Evolutionary conservation across 2,329 filamentous ascomycete species (phyloP).

Genomic region (Arthroderma sp.): DNA sequence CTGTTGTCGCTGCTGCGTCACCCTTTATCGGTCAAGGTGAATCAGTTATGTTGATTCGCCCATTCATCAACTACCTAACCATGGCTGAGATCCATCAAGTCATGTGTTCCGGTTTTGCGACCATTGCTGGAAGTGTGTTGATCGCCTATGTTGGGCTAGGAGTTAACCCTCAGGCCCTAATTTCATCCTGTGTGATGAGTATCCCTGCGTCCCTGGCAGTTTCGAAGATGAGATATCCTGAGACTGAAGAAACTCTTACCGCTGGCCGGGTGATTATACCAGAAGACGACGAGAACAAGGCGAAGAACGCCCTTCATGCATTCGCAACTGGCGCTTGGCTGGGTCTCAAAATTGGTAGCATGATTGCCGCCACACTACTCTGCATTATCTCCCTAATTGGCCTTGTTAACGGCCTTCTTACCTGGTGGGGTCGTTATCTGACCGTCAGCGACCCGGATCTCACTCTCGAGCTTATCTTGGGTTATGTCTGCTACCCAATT

Average conservation of each 20-base stretch:
- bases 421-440: conserved; percentile 73
- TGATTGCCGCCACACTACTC: conserved; percentile 67
- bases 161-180: conserved; percentile 69
- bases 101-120: conserved; percentile 86
- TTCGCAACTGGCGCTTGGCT: conserved; percentile 78
- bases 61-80: conserved; percentile 76
- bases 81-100: conserved; percentile 81
- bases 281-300: conserved; percentile 57
- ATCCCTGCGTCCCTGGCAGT: conserved; percentile 83
- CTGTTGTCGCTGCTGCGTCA: conserved; percentile 84
- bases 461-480: conserved; percentile 61
- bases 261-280: conserved; percentile 70
- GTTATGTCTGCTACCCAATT: conserved; percentile 66
- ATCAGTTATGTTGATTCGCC: conserved; percentile 81
- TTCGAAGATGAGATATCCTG: conserved; percentile 80
- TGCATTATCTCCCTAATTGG: conserved; percentile 70
- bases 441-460: conserved; percentile 59
- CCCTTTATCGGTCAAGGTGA: conserved; percentile 93
- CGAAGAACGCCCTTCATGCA: conserved; percentile 72
- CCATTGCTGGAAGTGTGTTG: conserved; percentile 77
- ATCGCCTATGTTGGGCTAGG: conserved; percentile 77
- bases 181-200: conserved; percentile 90
- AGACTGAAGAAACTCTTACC: conserved; percentile 75
- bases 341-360: conserved; percentile 74
- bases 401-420: conserved; percentile 62